Evolutionary conservation across 1,284 basidiomycete species (phyloP).

Genomic region (Sanghuangporus sanghuang): DNA sequence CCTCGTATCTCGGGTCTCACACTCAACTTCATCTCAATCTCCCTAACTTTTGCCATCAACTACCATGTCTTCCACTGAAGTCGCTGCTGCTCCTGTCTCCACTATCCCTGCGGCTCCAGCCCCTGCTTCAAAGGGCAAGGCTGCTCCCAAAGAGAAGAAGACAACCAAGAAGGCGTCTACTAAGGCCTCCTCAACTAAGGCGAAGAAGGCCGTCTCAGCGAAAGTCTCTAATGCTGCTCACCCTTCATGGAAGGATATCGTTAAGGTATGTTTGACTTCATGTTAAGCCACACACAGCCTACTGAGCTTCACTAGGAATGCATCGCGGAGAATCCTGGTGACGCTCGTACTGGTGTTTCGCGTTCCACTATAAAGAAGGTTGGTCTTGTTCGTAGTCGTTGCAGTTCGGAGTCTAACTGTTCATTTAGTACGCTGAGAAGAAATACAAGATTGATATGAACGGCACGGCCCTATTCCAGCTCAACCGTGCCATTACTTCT

Average conservation of each 20-base stretch:
- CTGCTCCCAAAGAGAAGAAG: constrained; percentile 30
- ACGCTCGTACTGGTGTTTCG: constrained; percentile 68
- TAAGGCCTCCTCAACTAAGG: constrained; percentile 28
- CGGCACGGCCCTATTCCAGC: constrained; percentile 54
- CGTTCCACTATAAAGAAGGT: constrained; percentile 78
- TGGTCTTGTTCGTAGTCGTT: background rate
- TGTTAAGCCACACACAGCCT: constrained; percentile 16
- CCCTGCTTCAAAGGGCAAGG: constrained; percentile 10
- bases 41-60: constrained; percentile 24
- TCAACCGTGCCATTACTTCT: constrained; percentile 66
- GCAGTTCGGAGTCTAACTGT: background rate
- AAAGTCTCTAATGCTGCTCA: constrained; percentile 25
- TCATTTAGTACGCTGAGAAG: constrained; percentile 62
- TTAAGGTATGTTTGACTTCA: constrained; percentile 37
- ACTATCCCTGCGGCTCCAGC: constrained; percentile 30
- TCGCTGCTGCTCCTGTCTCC: constrained; percentile 30
- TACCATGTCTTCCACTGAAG: constrained; percentile 36
- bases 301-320: constrained; percentile 48
- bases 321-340: constrained; percentile 60
- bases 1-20: background rate
- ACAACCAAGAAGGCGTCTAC: constrained; percentile 44
- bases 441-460: constrained; percentile 62
- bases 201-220: constrained; percentile 21
- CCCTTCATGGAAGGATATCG: constrained; percentile 60
- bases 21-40: constrained; percentile 33